These are phyloP conservation scores for Geotrichum cucujoidarum DNA, from an alignment of 1,139 yeast genomes.

Conservation along the genomic window DNA sequence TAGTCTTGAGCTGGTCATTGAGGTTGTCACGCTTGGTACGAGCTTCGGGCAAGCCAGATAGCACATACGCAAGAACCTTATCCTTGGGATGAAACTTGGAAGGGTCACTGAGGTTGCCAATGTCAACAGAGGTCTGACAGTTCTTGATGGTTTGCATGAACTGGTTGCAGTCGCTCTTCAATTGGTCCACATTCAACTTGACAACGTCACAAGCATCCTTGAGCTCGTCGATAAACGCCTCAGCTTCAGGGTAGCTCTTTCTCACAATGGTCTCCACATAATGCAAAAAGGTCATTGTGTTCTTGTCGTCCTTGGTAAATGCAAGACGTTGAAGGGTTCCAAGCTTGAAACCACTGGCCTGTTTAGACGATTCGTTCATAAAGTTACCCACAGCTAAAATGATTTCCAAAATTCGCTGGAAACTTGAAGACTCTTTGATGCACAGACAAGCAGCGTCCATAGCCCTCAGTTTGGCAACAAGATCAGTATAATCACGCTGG, in stretches of 20 bases:
- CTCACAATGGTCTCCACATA: slow-evolving; percentile 80
- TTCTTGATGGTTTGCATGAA: slow-evolving; percentile 51
- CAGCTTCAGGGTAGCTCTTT: slow-evolving; percentile 69
- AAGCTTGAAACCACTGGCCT: slow-evolving; percentile 78
- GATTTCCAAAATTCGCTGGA: slow-evolving; percentile 64
- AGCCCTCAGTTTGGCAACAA: slow-evolving; percentile 53
- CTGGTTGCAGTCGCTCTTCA: slow-evolving; percentile 65
- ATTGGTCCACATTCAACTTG: slow-evolving; percentile 68
- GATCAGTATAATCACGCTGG: slow-evolving; percentile 68
- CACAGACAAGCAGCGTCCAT: slow-evolving; percentile 64
- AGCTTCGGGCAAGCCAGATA: slow-evolving; percentile 55
- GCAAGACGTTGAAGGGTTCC: slow-evolving; percentile 78
- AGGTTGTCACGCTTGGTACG: slow-evolving; percentile 54
- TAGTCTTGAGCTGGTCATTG: slow-evolving; percentile 50
- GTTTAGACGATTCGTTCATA: slow-evolving; percentile 80
- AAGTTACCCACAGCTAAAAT: slow-evolving; percentile 85
- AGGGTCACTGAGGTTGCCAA: slow-evolving; percentile 72
- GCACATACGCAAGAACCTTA: slow-evolving; percentile 49
- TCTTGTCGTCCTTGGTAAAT: slow-evolving; percentile 78
- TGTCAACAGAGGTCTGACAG: slow-evolving; percentile 52
- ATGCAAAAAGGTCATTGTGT: slow-evolving; percentile 76
- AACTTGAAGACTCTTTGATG: slow-evolving; percentile 57
- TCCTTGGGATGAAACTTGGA: slow-evolving; percentile 73
- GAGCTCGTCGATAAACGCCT: slow-evolving; percentile 73
- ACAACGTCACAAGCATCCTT: slow-evolving; percentile 56